phyloP scores from a whole-genome alignment of 257 asterid species.

The Gentiana macrophylla region DNA sequence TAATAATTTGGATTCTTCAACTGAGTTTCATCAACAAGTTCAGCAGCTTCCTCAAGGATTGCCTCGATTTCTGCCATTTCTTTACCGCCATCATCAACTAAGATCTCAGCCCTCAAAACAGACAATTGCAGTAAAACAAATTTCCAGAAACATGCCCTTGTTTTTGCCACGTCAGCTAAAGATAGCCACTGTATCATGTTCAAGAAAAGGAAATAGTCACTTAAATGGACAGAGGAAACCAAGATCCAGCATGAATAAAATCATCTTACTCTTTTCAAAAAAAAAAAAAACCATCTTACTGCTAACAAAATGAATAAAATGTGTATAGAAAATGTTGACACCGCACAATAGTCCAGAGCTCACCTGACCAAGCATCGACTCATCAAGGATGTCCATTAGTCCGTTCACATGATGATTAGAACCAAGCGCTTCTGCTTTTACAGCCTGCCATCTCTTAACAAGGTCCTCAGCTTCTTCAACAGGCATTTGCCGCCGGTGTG shows the following conservation, averaged over 20 bases:
- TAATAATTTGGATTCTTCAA: conserved; percentile 84
- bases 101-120: conserved; percentile 56
- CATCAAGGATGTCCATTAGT: conserved; percentile 76
- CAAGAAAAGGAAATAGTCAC: conserved; percentile 9
- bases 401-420: conserved; percentile 56
- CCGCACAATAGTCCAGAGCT: conserved; percentile 19
- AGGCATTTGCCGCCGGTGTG: conserved; percentile 60
- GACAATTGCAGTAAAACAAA: conserved; percentile 76
- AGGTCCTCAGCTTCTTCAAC: conserved; percentile 89
- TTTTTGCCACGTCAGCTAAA: conserved; percentile 76
- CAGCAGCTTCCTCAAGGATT: conserved; percentile 95
- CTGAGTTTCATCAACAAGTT: conserved; percentile 79
- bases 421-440: conserved; percentile 90
- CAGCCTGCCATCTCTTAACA: conserved; percentile 80
- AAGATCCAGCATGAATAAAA: too few species aligned
- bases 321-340: conserved; percentile 1
- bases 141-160: conserved; percentile 81
- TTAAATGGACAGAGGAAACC: too few species aligned
- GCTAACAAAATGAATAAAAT: too few species aligned
- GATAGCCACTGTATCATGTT: conserved; percentile 65
- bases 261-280: too few species aligned
- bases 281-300: too few species aligned
- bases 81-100: conserved; percentile 54
- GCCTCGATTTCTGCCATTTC: conserved; percentile 91
- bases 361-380: conserved; percentile 92